phyloP scores from a whole-genome alignment of 192 early-diverging fungal genomes.

The Mortierella hygrophila region DNA sequence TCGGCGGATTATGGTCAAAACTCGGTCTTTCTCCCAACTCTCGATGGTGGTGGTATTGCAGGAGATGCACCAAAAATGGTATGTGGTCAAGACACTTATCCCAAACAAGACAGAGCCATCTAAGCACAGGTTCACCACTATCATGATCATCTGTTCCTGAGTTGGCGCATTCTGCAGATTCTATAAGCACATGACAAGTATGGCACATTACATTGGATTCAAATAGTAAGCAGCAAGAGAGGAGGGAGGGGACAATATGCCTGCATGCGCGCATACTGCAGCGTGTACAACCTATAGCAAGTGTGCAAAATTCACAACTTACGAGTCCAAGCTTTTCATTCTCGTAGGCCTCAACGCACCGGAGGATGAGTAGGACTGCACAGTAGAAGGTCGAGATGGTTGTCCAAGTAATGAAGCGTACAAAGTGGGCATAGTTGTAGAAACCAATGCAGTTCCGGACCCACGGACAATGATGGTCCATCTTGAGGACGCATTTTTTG shows the following conservation, averaged over 20 bases:
- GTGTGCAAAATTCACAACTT: background rate
- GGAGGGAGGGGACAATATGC: background rate
- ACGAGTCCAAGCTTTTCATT: slow-evolving; percentile 30
- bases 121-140: slow-evolving; percentile 82
- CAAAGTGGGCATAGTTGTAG: slow-evolving; percentile 78
- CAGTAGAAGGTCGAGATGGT: slow-evolving; percentile 66
- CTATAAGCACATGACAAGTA: slow-evolving; percentile 12
- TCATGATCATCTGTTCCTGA: slow-evolving; percentile 76
- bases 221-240: background rate
- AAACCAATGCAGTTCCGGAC: slow-evolving; percentile 89
- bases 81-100: slow-evolving; percentile 76
- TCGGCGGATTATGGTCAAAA: slow-evolving; percentile 69
- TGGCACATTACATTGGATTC: background rate
- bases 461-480: slow-evolving; percentile 96
- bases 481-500: slow-evolving; percentile 83
- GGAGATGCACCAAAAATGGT: slow-evolving; percentile 79
- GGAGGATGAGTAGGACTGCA: slow-evolving; percentile 28
- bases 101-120: slow-evolving; percentile 78
- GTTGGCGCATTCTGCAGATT: slow-evolving; percentile 59
- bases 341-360: slow-evolving; percentile 46
- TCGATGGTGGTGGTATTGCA: slow-evolving; percentile 90
- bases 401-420: slow-evolving; percentile 84
- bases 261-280: slow-evolving; percentile 2
- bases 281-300: background rate
- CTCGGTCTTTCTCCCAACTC: slow-evolving; percentile 80